phyloP scores from a whole-genome alignment of 2,329 filamentous ascomycete genomes.

The Calonectria pseudoturangicola region DNA sequence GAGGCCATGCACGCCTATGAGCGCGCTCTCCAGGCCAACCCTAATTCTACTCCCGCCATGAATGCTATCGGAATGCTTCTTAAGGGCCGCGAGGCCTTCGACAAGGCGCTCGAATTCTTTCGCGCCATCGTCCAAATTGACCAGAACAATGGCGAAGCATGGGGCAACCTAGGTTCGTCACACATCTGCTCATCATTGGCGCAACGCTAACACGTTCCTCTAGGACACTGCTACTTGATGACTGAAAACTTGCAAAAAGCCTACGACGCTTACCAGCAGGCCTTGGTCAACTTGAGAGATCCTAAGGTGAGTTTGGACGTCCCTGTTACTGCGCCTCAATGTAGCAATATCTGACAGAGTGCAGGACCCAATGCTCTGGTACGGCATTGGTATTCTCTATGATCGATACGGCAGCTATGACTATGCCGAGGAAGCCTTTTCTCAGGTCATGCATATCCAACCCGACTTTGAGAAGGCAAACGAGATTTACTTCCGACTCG shows the following conservation, averaged over 20 bases:
- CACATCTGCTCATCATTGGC: conserved; percentile 22
- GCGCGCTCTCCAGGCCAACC: conserved; percentile 89
- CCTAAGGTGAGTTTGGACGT: conserved; percentile 81
- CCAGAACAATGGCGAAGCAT: conserved; percentile 91
- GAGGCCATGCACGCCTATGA: conserved; percentile 94
- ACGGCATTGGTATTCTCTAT: conserved; percentile 97
- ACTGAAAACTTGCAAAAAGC: conserved; percentile 98
- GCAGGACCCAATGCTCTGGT: conserved; percentile 97
- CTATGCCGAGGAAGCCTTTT: conserved; percentile 98
- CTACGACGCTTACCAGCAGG: conserved; percentile 97
- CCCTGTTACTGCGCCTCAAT: background rate
- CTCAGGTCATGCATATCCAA: conserved; percentile 98
- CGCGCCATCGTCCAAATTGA: conserved; percentile 94
- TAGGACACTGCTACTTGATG: conserved; percentile 99
- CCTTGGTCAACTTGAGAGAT: conserved; percentile 92
- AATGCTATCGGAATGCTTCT: conserved; percentile 94
- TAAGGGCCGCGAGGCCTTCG: conserved; percentile 93
- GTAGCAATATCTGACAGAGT: conserved; percentile 37
- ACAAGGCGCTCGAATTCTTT: conserved; percentile 94
- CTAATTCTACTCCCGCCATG: conserved; percentile 92
- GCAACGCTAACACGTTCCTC: conserved; percentile 42
- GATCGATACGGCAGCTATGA: conserved; percentile 97
- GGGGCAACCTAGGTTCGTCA: conserved; percentile 90
- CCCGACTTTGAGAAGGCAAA: conserved; percentile 99
- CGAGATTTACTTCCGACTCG: conserved; percentile 97